A percentile compares a stretch with the other conserved stretches of the same genome.
Evolutionary conservation across 2,329 filamentous ascomycete species (phyloP).

Genomic region (Aspergillus flavus): DNA sequence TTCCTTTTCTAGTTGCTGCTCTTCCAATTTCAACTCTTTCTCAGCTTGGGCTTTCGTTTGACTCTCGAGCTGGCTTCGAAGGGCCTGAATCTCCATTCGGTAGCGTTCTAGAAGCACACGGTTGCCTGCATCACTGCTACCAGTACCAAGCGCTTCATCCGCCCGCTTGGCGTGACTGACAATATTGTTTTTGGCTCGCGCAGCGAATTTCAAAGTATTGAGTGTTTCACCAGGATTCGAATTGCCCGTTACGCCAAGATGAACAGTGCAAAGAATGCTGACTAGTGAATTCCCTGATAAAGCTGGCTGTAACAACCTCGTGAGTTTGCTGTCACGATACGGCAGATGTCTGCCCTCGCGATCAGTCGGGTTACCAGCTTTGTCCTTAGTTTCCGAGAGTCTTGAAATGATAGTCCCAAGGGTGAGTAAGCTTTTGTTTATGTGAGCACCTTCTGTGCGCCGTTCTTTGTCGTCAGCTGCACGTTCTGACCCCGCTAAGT

Average conservation of each 20-base stretch:
- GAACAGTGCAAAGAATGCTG: slow-evolving; percentile 95
- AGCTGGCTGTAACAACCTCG: slow-evolving; percentile 85
- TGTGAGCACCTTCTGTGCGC: slow-evolving; percentile 91
- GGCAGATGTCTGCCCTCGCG: slow-evolving; percentile 91
- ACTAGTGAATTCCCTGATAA: slow-evolving; percentile 92
- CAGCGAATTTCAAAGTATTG: slow-evolving; percentile 96
- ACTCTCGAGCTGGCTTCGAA: slow-evolving; percentile 78
- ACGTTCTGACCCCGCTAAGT: slow-evolving; percentile 93
- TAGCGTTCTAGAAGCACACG: slow-evolving; percentile 90
- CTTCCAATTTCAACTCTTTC: slow-evolving; percentile 64
- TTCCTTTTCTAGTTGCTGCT: slow-evolving; percentile 78
- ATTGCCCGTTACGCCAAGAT: slow-evolving; percentile 74
- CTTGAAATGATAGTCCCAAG: slow-evolving; percentile 92
- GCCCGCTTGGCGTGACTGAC: slow-evolving; percentile 95
- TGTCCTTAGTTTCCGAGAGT: slow-evolving; percentile 87
- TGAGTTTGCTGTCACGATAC: slow-evolving; percentile 97
- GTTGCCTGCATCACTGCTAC: slow-evolving; percentile 78
- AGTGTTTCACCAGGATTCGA: slow-evolving; percentile 85
- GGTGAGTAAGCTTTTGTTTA: slow-evolving; percentile 96
- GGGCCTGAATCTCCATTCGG: slow-evolving; percentile 84
- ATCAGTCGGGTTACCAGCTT: slow-evolving; percentile 70
- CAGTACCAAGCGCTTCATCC: slow-evolving; percentile 79
- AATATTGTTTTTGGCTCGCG: slow-evolving; percentile 95
- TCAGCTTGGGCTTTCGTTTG: slow-evolving; percentile 71
- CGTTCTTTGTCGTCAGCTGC: slow-evolving; percentile 95